Percentiles rank a stretch among this genome's conserved stretches.
phyloP scores from a whole-genome alignment of 2,329 filamentous ascomycete species.

The Pestalotiopsis sp. region DNA sequence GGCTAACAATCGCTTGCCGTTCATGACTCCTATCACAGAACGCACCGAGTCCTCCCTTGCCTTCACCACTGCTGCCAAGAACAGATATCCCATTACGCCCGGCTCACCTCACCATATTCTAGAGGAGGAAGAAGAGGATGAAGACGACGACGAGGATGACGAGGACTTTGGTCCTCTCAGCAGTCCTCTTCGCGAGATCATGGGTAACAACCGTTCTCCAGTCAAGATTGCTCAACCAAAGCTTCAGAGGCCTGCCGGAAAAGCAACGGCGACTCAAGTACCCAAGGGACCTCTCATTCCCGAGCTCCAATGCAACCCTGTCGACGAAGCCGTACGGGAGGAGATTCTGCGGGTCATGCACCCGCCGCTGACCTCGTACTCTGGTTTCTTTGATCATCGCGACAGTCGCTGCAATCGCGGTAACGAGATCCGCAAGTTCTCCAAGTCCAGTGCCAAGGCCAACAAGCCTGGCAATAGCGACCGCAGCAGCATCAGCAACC shows the following conservation, averaged over 20 bases:
- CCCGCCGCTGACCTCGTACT: slow-evolving; percentile 73
- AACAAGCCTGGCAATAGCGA: slow-evolving; percentile 64
- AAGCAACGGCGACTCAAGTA: slow-evolving; percentile 28
- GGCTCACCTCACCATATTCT: slow-evolving; percentile 11
- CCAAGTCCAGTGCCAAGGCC: slow-evolving; percentile 66
- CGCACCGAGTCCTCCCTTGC: slow-evolving; percentile 88
- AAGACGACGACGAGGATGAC: slow-evolving; percentile 32
- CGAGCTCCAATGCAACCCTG: slow-evolving; percentile 86
- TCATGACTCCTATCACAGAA: slow-evolving; percentile 99
- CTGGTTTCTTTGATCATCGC: slow-evolving; percentile 78
- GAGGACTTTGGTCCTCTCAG: slow-evolving; percentile 51
- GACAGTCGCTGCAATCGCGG: slow-evolving; percentile 67
- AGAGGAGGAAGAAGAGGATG: slow-evolving; percentile 36
- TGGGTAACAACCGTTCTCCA: slow-evolving; percentile 52
- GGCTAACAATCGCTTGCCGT: slow-evolving; percentile 90
- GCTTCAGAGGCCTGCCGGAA: slow-evolving; percentile 38
- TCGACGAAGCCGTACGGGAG: slow-evolving; percentile 74
- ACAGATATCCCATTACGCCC: slow-evolving; percentile 59
- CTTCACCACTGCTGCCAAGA: slow-evolving; percentile 60
- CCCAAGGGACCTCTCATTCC: slow-evolving; percentile 75
- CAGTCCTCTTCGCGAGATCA: slow-evolving; percentile 73
- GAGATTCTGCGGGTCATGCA: slow-evolving; percentile 76
- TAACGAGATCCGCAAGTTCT: slow-evolving; percentile 79
- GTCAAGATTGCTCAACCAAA: slow-evolving; percentile 56
- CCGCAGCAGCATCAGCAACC: slow-evolving; percentile 57